phyloP scores from a whole-genome alignment of 2,329 filamentous ascomycete species.

The Exophiala aquamarina region DNA sequence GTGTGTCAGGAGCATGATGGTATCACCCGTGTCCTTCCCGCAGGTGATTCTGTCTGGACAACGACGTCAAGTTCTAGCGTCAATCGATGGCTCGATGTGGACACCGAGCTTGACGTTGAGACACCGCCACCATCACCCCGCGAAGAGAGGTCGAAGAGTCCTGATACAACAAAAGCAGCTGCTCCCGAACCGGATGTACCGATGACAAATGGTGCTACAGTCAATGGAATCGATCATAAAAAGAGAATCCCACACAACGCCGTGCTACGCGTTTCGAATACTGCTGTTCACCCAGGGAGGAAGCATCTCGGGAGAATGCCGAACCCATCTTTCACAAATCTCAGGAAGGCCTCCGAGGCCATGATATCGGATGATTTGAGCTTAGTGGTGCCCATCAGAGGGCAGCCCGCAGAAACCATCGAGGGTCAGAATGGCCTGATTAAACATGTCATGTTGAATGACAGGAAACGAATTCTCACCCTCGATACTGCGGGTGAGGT shows the following conservation, averaged over 20 bases:
- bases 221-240: constrained; percentile 35
- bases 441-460: constrained; percentile 89
- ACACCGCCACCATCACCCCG: constrained; percentile 53
- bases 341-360: constrained; percentile 59
- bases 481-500: constrained; percentile 95
- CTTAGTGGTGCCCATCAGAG: constrained; percentile 63
- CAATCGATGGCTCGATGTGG: constrained; percentile 85
- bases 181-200: constrained; percentile 4
- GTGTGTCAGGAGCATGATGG: constrained; percentile 86
- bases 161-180: constrained; percentile 31
- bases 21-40: constrained; percentile 57
- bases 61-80: constrained; percentile 88
- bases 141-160: constrained; percentile 51
- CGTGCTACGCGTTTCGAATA: constrained; percentile 80
- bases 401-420: constrained; percentile 74
- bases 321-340: constrained; percentile 39
- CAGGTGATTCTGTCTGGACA: constrained; percentile 81
- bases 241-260: constrained; percentile 74
- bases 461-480: constrained; percentile 83
- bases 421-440: constrained; percentile 94
- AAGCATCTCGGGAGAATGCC: constrained; percentile 53
- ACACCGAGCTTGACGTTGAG: constrained; percentile 71
- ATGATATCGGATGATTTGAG: constrained; percentile 49
- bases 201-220: constrained; percentile 31
- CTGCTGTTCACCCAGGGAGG: constrained; percentile 69